phyloP scores from a whole-genome alignment of 2,329 filamentous ascomycete species.

The Pseudogymnoascus sp. region DNA sequence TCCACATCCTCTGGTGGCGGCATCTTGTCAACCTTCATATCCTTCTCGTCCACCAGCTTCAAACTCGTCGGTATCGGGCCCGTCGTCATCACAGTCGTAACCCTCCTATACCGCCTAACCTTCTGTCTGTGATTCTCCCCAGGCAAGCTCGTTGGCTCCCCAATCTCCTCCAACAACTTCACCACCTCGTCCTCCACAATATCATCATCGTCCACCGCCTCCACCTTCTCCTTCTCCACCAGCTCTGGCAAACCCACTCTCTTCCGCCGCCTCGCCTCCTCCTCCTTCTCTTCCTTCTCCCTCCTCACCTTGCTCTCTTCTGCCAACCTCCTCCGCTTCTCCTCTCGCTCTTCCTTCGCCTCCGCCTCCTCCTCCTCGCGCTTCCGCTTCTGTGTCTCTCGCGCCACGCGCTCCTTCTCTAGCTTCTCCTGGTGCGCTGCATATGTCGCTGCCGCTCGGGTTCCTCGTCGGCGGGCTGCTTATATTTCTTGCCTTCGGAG shows the following conservation, averaged over 20 bases:
- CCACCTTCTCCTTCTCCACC: constrained; percentile 43
- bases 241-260: constrained; percentile 75
- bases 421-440: constrained; percentile 70
- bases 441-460: constrained; percentile 75
- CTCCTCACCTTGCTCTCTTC: constrained; percentile 67
- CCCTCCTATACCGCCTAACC: constrained; percentile 62
- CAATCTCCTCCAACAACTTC: constrained; percentile 60
- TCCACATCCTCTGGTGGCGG: constrained; percentile 54
- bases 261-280: constrained; percentile 67
- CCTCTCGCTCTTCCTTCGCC: constrained; percentile 63
- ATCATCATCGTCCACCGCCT: constrained; percentile 48
- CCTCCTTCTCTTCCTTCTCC: constrained; percentile 66
- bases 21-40: constrained; percentile 74
- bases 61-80: constrained; percentile 86
- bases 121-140: constrained; percentile 69
- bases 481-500: constrained; percentile 60
- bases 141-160: constrained; percentile 71
- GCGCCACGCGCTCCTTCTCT: constrained; percentile 64
- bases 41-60: constrained; percentile 69
- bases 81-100: constrained; percentile 55
- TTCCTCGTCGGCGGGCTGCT: constrained; percentile 81
- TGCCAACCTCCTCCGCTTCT: constrained; percentile 74
- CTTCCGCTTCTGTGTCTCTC: constrained; percentile 73
- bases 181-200: constrained; percentile 66
- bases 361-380: constrained; percentile 77